phyloP scores from a whole-genome alignment of 176 grass and related monocot species.

The Olyra latifolia region DNA sequence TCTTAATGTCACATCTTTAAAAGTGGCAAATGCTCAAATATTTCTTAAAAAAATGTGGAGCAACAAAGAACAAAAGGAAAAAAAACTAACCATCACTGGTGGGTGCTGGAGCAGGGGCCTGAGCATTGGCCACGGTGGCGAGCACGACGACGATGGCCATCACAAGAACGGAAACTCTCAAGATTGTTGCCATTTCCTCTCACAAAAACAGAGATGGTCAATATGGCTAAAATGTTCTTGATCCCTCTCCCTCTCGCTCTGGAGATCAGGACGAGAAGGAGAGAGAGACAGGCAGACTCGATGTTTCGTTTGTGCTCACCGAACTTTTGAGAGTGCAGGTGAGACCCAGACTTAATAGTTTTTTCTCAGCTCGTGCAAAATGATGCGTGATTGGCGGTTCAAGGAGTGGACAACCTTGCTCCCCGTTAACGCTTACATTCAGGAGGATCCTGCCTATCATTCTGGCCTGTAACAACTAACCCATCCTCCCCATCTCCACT shows the following conservation, averaged over 20 bases:
- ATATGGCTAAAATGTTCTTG: neutral
- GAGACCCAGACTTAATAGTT: neutral
- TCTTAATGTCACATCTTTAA: too few species aligned
- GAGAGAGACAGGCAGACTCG: neutral
- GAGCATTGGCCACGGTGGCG: conserved; percentile 14
- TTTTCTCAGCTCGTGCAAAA: neutral
- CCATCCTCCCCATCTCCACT: neutral
- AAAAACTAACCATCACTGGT: conserved; percentile 39
- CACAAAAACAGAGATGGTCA: neutral
- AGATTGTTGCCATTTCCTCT: conserved; percentile 4
- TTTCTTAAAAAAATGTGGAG: neutral
- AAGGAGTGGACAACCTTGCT: conserved; percentile 3
- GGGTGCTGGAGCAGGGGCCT: conserved; percentile 41
- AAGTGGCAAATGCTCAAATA: too few species aligned
- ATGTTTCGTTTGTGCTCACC: conserved; percentile 7
- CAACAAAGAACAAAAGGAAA: neutral
- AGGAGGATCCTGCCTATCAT: neutral
- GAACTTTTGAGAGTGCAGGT: neutral
- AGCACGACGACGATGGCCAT: conserved; percentile 26
- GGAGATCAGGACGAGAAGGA: conserved; percentile 25
- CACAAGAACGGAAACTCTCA: neutral
- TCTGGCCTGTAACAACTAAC: conserved; percentile 3
- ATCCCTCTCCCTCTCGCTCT: conserved; percentile 28
- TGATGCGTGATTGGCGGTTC: neutral
- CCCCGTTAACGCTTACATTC: conserved; percentile 16